phyloP scores from a whole-genome alignment of 2,329 filamentous ascomycete species.

The Albophoma yamanashiensis region DNA sequence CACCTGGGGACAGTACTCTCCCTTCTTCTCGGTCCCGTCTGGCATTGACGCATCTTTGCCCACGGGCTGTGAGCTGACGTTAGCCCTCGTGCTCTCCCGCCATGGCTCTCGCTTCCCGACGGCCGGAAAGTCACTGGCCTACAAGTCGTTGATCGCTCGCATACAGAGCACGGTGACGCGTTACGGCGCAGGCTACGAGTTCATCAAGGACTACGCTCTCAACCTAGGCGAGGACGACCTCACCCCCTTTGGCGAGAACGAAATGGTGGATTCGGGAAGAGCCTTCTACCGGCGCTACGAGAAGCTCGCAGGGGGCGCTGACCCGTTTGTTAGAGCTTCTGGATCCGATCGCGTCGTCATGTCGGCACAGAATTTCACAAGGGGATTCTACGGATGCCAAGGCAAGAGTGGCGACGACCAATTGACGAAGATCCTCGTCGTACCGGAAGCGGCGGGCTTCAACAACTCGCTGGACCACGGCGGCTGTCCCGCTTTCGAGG shows the following conservation, averaged over 20 bases:
- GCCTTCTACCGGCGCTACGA: conserved; percentile 68
- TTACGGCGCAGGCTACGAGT: conserved; percentile 55
- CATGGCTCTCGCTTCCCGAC: conserved; percentile 83
- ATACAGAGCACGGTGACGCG: conserved; percentile 48
- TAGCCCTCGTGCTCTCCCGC: conserved; percentile 71
- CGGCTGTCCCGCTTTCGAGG: conserved; percentile 60
- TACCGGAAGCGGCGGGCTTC: conserved; percentile 52
- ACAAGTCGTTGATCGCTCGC: conserved; percentile 51
- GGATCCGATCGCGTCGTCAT: conserved; percentile 60
- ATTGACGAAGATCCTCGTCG: conserved; percentile 48
- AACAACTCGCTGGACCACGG: conserved; percentile 81
- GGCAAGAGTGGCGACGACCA: conserved; percentile 28
- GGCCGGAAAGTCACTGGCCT: conserved; percentile 49
- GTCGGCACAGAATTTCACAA: conserved; percentile 65
- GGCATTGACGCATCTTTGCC: conserved; percentile 52
- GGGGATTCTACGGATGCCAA: conserved; percentile 53
- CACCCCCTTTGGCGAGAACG: conserved; percentile 52
- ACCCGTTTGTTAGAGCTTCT: conserved; percentile 63
- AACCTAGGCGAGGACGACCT: conserved; percentile 59
- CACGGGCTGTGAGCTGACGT: conserved; percentile 60
- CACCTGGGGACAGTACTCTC: conserved; percentile 80
- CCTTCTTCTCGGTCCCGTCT: conserved; percentile 68
- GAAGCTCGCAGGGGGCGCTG: conserved; percentile 41
- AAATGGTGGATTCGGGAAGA: conserved; percentile 64
- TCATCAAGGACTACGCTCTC: conserved; percentile 64